These are phyloP conservation scores for Colletotrichum simmondsii DNA, from an alignment of 2,329 filamentous ascomycete species.

Conservation along the genomic window DNA sequence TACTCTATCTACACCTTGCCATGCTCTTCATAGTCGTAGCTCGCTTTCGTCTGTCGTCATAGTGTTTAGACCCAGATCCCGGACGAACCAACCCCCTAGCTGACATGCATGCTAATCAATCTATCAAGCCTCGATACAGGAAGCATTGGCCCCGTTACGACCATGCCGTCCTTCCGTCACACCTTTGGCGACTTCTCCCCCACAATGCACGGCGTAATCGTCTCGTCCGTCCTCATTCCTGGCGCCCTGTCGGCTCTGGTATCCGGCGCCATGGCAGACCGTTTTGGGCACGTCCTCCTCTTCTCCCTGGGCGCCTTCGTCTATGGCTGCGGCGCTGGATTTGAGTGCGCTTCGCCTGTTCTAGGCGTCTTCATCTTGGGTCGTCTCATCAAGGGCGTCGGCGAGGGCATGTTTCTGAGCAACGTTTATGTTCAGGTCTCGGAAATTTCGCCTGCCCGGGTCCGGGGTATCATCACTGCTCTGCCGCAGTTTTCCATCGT, in stretches of 20 bases:
- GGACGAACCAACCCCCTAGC: background rate
- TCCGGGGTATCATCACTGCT: constrained; percentile 62
- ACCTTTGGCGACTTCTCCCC: constrained; percentile 64
- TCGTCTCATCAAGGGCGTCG: constrained; percentile 64
- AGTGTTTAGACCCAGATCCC: no score
- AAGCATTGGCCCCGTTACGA: constrained; percentile 68
- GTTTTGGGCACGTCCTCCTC: constrained; percentile 62
- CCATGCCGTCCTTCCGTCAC: constrained; percentile 62
- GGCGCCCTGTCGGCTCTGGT: constrained; percentile 69
- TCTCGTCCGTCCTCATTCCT: constrained; percentile 69
- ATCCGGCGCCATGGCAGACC: constrained; percentile 64
- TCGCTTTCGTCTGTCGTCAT: background rate
- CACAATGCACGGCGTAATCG: constrained; percentile 67
- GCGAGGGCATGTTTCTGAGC: constrained; percentile 66
- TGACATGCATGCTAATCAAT: background rate
- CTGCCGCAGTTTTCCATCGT: constrained; percentile 65
- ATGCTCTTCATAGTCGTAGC: background rate
- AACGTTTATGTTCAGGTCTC: constrained; percentile 65
- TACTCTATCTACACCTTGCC: no score
- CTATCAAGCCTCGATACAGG: constrained; percentile 52
- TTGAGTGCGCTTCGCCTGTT: constrained; percentile 48
- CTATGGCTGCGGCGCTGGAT: constrained; percentile 62
- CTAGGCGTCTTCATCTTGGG: constrained; percentile 66
- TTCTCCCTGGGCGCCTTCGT: constrained; percentile 62
- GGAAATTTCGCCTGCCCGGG: constrained; percentile 65